These are phyloP conservation scores for Excoecaria cochinchinensis DNA, from an alignment of 345 rosid genomes.

Conservation along the genomic window DNA sequence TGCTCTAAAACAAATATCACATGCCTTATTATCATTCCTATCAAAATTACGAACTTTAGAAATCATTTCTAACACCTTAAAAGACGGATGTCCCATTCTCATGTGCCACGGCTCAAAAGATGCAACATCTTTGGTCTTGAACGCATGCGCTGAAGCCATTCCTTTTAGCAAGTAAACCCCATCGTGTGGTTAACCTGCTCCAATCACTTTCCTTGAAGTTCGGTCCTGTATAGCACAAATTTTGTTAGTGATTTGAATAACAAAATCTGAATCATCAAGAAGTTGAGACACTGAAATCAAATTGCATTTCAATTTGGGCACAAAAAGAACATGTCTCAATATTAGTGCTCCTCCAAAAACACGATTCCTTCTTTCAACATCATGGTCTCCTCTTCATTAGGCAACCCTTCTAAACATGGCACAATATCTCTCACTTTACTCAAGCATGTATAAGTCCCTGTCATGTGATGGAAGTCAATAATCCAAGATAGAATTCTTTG, in stretches of 20 bases:
- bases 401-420: background rate
- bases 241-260: background rate
- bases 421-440: background rate
- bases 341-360: background rate
- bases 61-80: background rate
- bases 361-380: constrained; percentile 2
- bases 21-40: background rate
- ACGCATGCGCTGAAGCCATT: too few relatives aligned
- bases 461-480: constrained; percentile 6
- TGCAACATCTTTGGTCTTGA: background rate
- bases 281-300: background rate
- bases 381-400: background rate
- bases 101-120: background rate
- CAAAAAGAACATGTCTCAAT: constrained; percentile 2
- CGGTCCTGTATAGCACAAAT: constrained; percentile 23
- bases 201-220: constrained; percentile 7
- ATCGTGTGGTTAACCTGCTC: background rate
- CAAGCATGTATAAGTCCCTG: background rate
- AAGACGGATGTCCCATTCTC: too few relatives aligned
- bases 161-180: background rate
- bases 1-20: background rate
- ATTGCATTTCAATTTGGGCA: constrained; percentile 4
- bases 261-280: background rate
- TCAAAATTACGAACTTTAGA: background rate
- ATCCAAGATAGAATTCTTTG: background rate